These are phyloP conservation scores for Chondrus crispus DNA, from an alignment of 23 red algal species.

Conservation along the genomic window DNA sequence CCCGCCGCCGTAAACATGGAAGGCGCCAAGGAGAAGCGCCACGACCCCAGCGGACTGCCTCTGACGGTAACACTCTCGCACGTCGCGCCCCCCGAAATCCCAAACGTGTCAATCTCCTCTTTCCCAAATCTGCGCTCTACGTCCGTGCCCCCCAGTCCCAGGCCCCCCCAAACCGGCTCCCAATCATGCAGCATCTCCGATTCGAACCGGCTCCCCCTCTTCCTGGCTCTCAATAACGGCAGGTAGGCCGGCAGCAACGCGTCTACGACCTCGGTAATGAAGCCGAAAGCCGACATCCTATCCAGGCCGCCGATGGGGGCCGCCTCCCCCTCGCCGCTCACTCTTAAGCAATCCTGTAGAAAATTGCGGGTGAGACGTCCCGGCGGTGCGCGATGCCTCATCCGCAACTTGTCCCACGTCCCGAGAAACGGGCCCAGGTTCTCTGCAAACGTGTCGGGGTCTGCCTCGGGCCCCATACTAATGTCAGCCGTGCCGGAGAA, in stretches of 20 bases:
- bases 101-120: slow-evolving; percentile 37
- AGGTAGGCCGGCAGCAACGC: slow-evolving; percentile 47
- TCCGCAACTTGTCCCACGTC: slow-evolving; percentile 10
- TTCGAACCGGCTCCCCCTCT: too few relatives aligned
- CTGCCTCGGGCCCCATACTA: background rate
- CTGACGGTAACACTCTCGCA: slow-evolving; percentile 50
- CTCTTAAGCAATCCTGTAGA: background rate
- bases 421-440: slow-evolving; percentile 16
- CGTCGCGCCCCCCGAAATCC: slow-evolving; percentile 30
- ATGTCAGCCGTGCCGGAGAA: slow-evolving; percentile 52
- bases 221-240: slow-evolving; percentile 18
- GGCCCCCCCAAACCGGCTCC: background rate
- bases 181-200: slow-evolving; percentile 16
- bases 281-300: slow-evolving; percentile 10
- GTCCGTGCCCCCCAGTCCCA: background rate
- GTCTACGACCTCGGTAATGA: slow-evolving; percentile 49
- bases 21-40: slow-evolving; percentile 50
- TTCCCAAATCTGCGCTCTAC: background rate
- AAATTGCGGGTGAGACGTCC: background rate
- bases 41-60: slow-evolving; percentile 45
- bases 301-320: background rate
- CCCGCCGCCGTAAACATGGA: slow-evolving; percentile 43
- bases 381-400: background rate
- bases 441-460: background rate
- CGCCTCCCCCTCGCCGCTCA: background rate